Evolutionary conservation across 495 filamentous ascomycete species (phyloP), one percentile per base, ranked within the genome.

Genomic region (Penicillium herquei): DNA sequence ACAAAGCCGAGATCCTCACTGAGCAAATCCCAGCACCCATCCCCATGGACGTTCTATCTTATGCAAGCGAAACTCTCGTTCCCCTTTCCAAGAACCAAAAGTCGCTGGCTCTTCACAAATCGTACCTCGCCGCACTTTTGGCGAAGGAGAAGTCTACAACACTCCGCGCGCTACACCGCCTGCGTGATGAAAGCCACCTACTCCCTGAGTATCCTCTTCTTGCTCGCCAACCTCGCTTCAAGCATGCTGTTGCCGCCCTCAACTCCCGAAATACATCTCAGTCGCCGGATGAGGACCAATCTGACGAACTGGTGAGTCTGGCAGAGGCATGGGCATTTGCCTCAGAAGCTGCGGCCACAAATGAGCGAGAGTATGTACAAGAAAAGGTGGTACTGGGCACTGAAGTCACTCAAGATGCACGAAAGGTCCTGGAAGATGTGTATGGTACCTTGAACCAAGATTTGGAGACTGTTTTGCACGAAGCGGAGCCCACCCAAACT

Each of bases 181-280:
- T 90, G 1, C 75, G 77, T 11, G 83, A 89, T 34, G 87, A 91
- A 57, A 88, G 85, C 59, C 85, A 89, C 51, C 75, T 91, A 5
- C 78, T 90, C 1, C 84, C 82, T 0, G 75, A 79, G 39, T 83
- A 87, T 51, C 84, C 86, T 1, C 65, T 83, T 42, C 73, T 78
- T 1, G 69, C 73, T 14, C 69, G 65, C 12, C 77, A 78, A 51
- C 61, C 70, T 9, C 72, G 70, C n/a, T 75, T 77, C 64, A 75
- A 75, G 54, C 68, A 74, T 37, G 67, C 69, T n/a, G 63, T 70
- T 3, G 66, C 69, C 10, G 65, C 67, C 6, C 60, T 76, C 3
- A 64, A 54, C 18, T 58, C 65, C 7, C 65, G 74, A 21, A 54
- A 52, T 47, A 48, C 48, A 44, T 16, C 54, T 0, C 61, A 61